These are phyloP conservation scores for Litsea cubeba DNA, from an alignment of 164 flowering plant species.

Conservation along the genomic window DNA sequence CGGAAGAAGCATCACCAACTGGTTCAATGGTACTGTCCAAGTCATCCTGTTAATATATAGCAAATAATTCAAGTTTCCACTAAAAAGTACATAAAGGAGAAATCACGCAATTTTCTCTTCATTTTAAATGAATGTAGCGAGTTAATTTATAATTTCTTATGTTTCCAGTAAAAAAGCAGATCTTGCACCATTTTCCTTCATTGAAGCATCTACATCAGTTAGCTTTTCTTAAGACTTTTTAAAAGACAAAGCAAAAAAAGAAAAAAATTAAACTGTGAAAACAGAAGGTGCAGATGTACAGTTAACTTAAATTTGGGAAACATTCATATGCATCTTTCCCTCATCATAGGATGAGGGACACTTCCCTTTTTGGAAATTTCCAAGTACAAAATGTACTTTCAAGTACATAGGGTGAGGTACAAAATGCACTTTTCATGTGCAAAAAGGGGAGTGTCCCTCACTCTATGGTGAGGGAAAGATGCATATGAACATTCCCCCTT, in stretches of 20 bases:
- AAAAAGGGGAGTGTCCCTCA: no score
- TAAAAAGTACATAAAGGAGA: background rate
- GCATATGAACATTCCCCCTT: no score
- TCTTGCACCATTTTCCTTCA: background rate
- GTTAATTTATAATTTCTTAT: background rate
- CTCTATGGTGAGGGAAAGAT: no score
- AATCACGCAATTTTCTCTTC: background rate
- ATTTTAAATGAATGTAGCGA: background rate
- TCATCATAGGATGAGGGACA: no score
- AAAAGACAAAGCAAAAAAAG: background rate
- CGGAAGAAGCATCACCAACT: constrained; percentile 19
- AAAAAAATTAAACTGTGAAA: no score
- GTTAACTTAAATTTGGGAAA: no score
- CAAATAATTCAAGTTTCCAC: background rate
- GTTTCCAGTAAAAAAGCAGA: background rate
- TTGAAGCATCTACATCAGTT: background rate
- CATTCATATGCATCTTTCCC: no score
- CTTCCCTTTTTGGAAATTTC: no score
- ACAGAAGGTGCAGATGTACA: no score
- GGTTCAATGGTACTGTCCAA: constrained; percentile 37
- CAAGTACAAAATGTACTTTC: no score
- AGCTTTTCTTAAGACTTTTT: background rate
- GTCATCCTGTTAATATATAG: constrained; percentile 37
- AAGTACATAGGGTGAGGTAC: no score
- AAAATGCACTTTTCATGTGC: no score